These are phyloP conservation scores for Botrytis fabae DNA, from an alignment of 2,329 filamentous ascomycete genomes.

Conservation along the genomic window DNA sequence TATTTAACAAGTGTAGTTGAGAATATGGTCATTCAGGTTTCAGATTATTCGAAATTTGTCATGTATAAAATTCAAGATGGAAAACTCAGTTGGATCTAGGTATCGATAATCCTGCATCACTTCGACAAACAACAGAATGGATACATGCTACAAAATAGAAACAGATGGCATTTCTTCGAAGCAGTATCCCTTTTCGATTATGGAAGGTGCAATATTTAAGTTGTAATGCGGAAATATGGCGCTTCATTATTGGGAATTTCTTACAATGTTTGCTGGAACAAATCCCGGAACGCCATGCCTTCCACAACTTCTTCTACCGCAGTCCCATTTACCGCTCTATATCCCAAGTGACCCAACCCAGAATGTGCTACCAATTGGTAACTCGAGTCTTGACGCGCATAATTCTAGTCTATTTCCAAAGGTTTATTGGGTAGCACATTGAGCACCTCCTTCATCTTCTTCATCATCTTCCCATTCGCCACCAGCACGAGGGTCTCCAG, in stretches of 20 bases:
- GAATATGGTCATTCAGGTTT: not conserved
- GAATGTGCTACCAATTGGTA: not conserved
- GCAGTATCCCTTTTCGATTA: not conserved
- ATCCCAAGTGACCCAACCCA: not conserved
- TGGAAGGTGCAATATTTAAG: not conserved
- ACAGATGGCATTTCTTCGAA: not conserved
- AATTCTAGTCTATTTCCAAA: slow-evolving; percentile 7
- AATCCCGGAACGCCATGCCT: slow-evolving; percentile 4
- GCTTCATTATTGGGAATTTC: slow-evolving; percentile 4
- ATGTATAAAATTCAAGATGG: not conserved
- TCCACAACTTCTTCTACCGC: not conserved
- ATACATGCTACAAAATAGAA: not conserved
- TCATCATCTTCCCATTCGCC: slow-evolving; percentile 71
- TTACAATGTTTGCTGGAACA: slow-evolving; percentile 6
- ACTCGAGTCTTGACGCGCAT: not conserved
- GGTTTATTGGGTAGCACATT: slow-evolving; percentile 53
- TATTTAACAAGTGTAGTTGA: not conserved
- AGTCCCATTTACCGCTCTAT: slow-evolving; percentile 19
- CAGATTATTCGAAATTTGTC: not conserved
- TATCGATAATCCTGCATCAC: not conserved
- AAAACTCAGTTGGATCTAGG: not conserved
- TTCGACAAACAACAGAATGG: not conserved
- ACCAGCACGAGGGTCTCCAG: slow-evolving; percentile 65
- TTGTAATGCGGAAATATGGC: not conserved
- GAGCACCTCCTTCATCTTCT: slow-evolving; percentile 58